Base-by-base conservation (phyloP, 176 grass and related monocot species). In the Zoysia pacifica region DNA sequence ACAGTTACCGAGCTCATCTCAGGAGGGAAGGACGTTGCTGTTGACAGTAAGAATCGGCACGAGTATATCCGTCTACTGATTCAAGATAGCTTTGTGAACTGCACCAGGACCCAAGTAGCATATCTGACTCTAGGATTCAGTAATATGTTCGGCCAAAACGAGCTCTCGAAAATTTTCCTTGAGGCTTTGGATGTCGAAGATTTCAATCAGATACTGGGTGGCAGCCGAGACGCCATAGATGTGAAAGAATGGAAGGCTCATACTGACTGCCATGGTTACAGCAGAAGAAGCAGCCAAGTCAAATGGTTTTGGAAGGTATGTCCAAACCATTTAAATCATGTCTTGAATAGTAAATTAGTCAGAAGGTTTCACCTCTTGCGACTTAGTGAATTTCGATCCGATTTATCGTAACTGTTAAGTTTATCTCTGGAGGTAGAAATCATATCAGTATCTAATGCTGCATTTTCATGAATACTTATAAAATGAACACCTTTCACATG, bases 281-380 rank as follows among this genome's bases (percentile, higher is more conserved):
- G 65, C 44, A 13, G 48, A 59, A 83, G 77, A 69, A 82, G 88
- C 78, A 52, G 72, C 46, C 87, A 83, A 46, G 88, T 96, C 35
- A 67, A 37, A 49, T 96, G 93, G 93, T 96, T 96, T 55, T 96
- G 93, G 93, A 64, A 96, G 87, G 93, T 96, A 85, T 69, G 55
- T n/a, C 41, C 11, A 61, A 75, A 7, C 5, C 15, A 45, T 60
- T 20, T 52, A 52, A 48, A 48, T 40, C 12, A 15, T 9, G 0
- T 51, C 49, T 52, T 52, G 47, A 20, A 19, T 56, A 19, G 16
- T 9, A n/a, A 16, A 16, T 46, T 46, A 48, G 8, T 6, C 48
- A 50, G 10, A 69, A 11, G 44, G 9, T 69, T 70, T 43, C 0
- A 47, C 45, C 11, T 28, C 44, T 69, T 6, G 2, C 46, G 2